Base-by-base conservation (phyloP, 306 rosid genomes). In the Aeschynomene evenia region DNA sequence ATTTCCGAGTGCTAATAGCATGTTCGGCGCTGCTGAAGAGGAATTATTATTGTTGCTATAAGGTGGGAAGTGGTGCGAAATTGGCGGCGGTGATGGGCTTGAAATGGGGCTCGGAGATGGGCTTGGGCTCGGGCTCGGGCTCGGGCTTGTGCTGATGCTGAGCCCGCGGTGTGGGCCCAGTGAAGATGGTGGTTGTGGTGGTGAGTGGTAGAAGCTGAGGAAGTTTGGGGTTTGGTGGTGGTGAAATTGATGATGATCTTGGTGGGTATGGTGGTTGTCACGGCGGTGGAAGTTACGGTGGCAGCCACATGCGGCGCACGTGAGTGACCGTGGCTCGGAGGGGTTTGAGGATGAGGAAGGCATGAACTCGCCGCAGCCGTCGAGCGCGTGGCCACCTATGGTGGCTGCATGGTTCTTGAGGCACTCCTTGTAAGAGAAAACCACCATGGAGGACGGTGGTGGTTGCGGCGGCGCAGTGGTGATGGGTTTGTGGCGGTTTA, bases 261-360 rank as follows among this genome's bases (percentile, higher is more conserved):
- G 20, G 14, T 37, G 77, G 13, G 45, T 6, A 6, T 0, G 60
- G 68, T 68, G 20, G 14, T 37, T 43, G 33, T 83, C 81, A 1
- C 95, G 96, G 83, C 95, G 96, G 86, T 92, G 98, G 86, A 87
- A 92, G 77, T 89, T 92, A 39, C 98, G 95, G 86, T 91, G 97
- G 65, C 97, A 91, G 34, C 91, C 94, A 39, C 97, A 91, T 5
- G 96, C 97, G 37, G 90, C 94, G 46, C 97, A 89, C 60, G 82
- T 91, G 6, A 91, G 85, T 0, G 90, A 87, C 29, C 87, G 79
- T 1, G 96, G 96, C 53, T 89, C 85, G 1, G 77, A 1, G 69
- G 80, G 78, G 40, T 61, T 51, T 73, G 91, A 65, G 62, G 81
- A 24, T 5, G 92, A 76, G 16, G 82, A 79, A 0, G 86, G 86